These are phyloP conservation scores for Atractiella rhizophila DNA, from an alignment of 768 basidiomycete genomes.

Conservation along the genomic window DNA sequence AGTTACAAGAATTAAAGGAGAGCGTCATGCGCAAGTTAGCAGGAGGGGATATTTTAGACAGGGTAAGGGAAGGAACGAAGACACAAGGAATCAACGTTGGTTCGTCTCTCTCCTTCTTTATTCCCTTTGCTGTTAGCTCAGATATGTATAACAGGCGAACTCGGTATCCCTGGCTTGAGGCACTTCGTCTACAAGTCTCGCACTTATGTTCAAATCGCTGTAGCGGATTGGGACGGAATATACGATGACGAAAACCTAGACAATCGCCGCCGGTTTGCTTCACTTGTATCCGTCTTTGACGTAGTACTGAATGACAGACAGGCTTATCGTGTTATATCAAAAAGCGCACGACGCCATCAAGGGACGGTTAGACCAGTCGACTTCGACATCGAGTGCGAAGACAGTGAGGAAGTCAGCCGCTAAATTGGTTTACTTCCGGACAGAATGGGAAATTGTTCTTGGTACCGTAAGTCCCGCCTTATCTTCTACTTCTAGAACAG, in stretches of 20 bases:
- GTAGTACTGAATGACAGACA: constrained; percentile 18
- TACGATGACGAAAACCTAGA: constrained; percentile 40
- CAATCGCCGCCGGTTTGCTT: constrained; percentile 28
- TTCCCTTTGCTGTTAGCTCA: not conserved
- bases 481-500: not conserved
- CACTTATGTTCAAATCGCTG: constrained; percentile 63
- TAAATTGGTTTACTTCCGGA: constrained; percentile 3
- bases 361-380: constrained; percentile 58
- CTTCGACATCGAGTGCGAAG: constrained; percentile 58
- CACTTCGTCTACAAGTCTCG: constrained; percentile 92
- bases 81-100: constrained; percentile 8
- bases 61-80: not conserved
- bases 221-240: constrained; percentile 61
- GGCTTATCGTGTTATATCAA: constrained; percentile 68
- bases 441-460: not conserved
- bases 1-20: constrained; percentile 52
- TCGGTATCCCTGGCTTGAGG: constrained; percentile 67
- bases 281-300: not conserved
- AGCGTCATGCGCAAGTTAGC: constrained; percentile 26
- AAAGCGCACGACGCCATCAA: constrained; percentile 51
- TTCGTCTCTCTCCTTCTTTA: constrained; percentile 1
- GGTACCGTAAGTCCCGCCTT: not conserved
- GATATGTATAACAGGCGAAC: constrained; percentile 39
- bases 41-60: constrained; percentile 1
- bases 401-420: constrained; percentile 52